Evolutionary conservation across 345 rosid species (phyloP).

Genomic region (Euclidium syriacum): DNA sequence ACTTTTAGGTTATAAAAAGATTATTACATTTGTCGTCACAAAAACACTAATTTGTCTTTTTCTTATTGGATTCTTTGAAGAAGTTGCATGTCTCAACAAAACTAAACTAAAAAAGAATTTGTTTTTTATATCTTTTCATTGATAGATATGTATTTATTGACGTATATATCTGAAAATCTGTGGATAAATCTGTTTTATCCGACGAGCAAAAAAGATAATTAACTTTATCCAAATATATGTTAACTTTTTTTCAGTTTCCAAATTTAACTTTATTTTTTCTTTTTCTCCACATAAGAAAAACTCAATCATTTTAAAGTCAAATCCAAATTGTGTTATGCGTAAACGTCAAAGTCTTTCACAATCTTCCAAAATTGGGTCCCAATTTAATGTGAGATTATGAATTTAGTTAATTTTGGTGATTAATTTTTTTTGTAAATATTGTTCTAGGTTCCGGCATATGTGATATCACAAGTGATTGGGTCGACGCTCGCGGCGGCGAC

Average conservation of each 20-base stretch:
- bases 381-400: background rate
- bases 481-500: slow-evolving; percentile 81
- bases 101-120: too few species aligned
- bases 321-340: background rate
- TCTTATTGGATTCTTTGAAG: background rate
- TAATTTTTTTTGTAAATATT: background rate
- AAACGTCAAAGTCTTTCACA: background rate
- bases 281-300: background rate
- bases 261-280: background rate
- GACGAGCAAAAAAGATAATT: too few species aligned
- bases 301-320: background rate
- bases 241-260: too few species aligned
- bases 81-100: too few species aligned
- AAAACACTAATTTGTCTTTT: too few species aligned
- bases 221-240: too few species aligned
- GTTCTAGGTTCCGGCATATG: slow-evolving; percentile 71
- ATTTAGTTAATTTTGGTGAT: background rate
- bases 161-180: too few species aligned
- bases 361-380: background rate
- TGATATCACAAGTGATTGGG: slow-evolving; percentile 63
- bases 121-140: too few species aligned
- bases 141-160: too few species aligned
- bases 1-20: background rate
- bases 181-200: too few species aligned
- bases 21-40: too few species aligned